phyloP scores from a whole-genome alignment of 306 rosid species.

The Comarum palustre region DNA sequence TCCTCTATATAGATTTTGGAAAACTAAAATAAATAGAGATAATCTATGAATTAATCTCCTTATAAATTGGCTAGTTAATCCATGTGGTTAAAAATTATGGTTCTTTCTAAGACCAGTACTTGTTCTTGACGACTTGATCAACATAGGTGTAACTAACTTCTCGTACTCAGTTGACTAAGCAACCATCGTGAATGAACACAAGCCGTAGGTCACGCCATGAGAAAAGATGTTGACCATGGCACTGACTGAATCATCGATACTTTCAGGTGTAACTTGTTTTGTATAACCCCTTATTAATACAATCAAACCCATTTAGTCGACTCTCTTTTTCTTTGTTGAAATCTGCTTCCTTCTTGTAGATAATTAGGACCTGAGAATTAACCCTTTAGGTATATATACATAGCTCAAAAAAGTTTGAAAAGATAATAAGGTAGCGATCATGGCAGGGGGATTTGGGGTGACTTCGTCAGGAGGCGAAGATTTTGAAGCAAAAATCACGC shows the following conservation, averaged over 20 bases:
- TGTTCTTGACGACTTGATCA: constrained; percentile 7
- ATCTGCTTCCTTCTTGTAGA: not conserved
- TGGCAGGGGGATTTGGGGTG: constrained; percentile 35
- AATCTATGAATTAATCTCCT: no score
- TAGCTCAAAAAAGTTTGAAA: not conserved
- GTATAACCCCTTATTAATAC: not conserved
- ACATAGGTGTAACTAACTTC: constrained; percentile 16
- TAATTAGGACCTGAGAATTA: not conserved
- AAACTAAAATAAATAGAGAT: no score
- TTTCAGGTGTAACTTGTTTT: not conserved
- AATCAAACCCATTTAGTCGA: constrained; percentile 5
- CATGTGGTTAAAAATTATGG: no score
- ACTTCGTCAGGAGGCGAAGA: constrained; percentile 5
- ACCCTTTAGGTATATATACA: not conserved
- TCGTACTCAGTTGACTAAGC: constrained; percentile 9
- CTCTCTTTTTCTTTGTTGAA: not conserved
- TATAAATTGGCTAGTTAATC: no score
- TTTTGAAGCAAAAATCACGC: constrained; percentile 49
- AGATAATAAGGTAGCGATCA: not conserved
- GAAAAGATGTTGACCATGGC: constrained; percentile 12
- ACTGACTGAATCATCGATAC: not conserved
- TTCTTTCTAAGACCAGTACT: not conserved
- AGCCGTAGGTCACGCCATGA: not conserved
- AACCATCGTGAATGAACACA: constrained; percentile 3
- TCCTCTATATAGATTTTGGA: no score